A percentile compares a stretch with the other conserved stretches of the same genome.
These are phyloP conservation scores for Margaritispora aquatica DNA, from an alignment of 495 filamentous ascomycete genomes.

Conservation along the genomic window DNA sequence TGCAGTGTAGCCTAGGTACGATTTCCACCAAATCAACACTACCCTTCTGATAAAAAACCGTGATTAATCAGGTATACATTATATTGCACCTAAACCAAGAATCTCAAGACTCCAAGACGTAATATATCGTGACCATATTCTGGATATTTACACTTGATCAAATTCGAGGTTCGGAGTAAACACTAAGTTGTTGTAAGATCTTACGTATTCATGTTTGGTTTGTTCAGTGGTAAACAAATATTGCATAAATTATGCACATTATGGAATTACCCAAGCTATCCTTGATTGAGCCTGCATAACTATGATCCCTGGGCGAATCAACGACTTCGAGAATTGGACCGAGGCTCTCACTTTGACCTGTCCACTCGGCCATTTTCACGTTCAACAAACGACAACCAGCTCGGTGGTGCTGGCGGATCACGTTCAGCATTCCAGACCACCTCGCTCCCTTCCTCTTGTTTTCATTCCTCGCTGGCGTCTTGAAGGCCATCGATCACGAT, in stretches of 20 bases:
- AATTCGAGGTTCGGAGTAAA: no score
- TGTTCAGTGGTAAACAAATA: not conserved
- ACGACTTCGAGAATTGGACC: not conserved
- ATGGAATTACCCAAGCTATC: not conserved
- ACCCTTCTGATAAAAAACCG: no score
- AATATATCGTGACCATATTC: no score
- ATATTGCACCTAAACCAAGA: no score
- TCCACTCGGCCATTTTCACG: constrained; percentile 5
- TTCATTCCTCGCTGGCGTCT: not conserved
- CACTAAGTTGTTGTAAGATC: no score
- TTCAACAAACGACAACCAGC: constrained; percentile 8
- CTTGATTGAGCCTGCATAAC: not conserved
- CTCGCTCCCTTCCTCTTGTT: not conserved
- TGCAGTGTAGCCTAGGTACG: no score
- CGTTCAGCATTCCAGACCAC: constrained; percentile 3
- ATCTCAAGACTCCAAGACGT: no score
- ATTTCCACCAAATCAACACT: no score
- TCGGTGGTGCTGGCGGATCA: not conserved
- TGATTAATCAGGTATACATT: no score
- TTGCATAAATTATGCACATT: not conserved
- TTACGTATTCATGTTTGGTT: no score
- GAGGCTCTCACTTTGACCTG: constrained; percentile 10
- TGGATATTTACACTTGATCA: no score
- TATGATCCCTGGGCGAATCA: not conserved
- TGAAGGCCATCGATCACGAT: constrained; percentile 19